Evolutionary conservation across 2,329 filamentous ascomycete genomes (phyloP), one percentile per base, ranked within the genome.

Genomic region (Chaetomiaceae sp.): DNA sequence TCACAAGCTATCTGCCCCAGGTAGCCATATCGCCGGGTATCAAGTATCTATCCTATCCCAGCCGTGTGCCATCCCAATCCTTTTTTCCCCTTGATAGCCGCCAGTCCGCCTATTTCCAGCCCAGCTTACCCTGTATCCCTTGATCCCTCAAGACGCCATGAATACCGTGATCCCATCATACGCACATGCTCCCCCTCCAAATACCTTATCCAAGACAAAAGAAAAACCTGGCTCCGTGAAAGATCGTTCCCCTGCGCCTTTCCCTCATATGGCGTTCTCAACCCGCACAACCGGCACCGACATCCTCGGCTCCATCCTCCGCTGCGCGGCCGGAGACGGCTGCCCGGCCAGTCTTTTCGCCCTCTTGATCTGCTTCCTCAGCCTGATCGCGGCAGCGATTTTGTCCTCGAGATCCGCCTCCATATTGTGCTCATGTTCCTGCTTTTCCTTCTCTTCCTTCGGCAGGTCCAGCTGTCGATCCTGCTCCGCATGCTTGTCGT

Each of bases 331-430:
- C 40, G 19, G 3, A 14, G 51, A 34, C 11, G 50, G 29, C 25
- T 54, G 27, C 4, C 55, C 53, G 2, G 63, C 65, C 38, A 66
- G 44, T 51, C 63, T 60, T 27, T 52, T 55, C 17, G 50, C 54
- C 37, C 25, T 22, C 39, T 67, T 70, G 22, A 58, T 59, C 39
- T 71, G 63, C 55, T 69, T 70, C 7, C 68, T 59, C 45, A 69
- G 46, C 25, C 61, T 59, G 6, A 68, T 56, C 0, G 66, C 68
- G 7, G 63, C 57, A 15, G 63, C 58, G 17, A 43, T 20, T 4
- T 46, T 17, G 63, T 45, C 34, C 59, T 63, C 36, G n/a, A 8
- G 8, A 6, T 27, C 9, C 25, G 9, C 27, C 27, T 31, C 27
- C 27, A 31, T 11, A 12, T 3, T 31, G n/a, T n/a, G n/a, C 9